These are phyloP conservation scores for Blastosporella zonata DNA, from an alignment of 1,284 basidiomycete species.

Conservation along the genomic window DNA sequence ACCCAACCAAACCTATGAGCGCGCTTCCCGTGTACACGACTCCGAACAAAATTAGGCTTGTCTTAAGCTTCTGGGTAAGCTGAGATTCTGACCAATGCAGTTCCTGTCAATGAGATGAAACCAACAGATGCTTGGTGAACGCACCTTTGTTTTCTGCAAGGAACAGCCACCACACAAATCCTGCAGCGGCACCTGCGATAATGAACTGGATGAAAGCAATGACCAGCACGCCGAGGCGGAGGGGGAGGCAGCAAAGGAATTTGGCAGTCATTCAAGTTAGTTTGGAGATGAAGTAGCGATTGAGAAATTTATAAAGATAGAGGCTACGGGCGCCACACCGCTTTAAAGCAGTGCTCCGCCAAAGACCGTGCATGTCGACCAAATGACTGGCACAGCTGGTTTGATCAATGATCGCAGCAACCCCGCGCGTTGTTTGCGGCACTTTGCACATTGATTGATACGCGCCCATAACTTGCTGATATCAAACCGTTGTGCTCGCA, in stretches of 20 bases:
- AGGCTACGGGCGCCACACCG: neutral
- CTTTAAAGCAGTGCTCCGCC: neutral
- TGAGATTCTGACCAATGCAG: constrained; percentile 5
- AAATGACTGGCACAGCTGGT: neutral
- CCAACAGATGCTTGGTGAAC: neutral
- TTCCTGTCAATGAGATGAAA: neutral
- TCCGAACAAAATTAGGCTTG: constrained; percentile 24
- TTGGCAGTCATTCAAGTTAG: constrained; percentile 30
- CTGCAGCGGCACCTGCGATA: constrained; percentile 29
- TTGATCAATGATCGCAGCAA: neutral
- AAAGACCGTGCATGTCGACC: neutral
- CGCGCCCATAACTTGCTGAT: constrained; percentile 6
- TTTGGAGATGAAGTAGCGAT: neutral
- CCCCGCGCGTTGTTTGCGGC: constrained; percentile 16
- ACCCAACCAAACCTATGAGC: constrained; percentile 34
- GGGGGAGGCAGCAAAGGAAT: constrained; percentile 37
- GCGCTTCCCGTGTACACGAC: constrained; percentile 28
- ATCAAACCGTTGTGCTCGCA: neutral
- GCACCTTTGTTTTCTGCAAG: constrained; percentile 3
- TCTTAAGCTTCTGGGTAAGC: constrained; percentile 20
- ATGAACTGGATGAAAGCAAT: constrained; percentile 36
- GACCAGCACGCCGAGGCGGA: constrained; percentile 36
- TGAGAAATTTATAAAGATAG: neutral
- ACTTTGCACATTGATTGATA: constrained; percentile 18
- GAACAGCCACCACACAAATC: constrained; percentile 28